Percentiles rank a stretch among this genome's conserved stretches.
Evolutionary conservation across 2,329 filamentous ascomycete species (phyloP).

Genomic region (Thelonectria rubi): DNA sequence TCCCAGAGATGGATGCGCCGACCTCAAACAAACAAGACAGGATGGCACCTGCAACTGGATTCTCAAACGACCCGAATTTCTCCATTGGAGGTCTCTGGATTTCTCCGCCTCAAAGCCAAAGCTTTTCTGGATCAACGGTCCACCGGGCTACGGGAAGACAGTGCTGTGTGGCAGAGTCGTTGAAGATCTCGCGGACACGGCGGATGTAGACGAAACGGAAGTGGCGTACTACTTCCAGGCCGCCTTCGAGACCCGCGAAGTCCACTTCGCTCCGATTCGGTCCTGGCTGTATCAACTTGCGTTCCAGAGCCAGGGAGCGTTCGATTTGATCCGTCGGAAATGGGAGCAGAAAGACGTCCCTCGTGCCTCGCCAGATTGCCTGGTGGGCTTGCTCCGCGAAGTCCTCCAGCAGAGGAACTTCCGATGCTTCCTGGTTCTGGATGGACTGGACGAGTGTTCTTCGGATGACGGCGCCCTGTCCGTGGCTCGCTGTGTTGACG

Average conservation of each 20-base stretch:
- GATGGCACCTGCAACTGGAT: slow-evolving; percentile 7
- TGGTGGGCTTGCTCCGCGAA: not conserved
- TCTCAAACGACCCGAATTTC: not conserved
- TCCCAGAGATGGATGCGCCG: not conserved
- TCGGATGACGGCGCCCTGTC: not conserved
- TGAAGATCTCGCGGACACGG: not conserved
- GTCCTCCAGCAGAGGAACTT: not conserved
- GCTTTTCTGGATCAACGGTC: slow-evolving; percentile 1
- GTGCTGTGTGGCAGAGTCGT: not conserved
- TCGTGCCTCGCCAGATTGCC: not conserved
- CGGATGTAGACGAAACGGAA: too few species aligned
- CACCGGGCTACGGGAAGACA: not conserved
- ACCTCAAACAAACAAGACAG: not conserved
- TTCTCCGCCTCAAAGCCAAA: not conserved
- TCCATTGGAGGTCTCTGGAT: not conserved
- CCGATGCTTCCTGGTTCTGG: slow-evolving; percentile 2
- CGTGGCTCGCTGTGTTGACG: not conserved
- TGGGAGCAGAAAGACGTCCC: not conserved
- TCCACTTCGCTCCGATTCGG: not conserved
- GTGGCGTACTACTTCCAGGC: slow-evolving; percentile 1
- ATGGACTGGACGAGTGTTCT: slow-evolving; percentile 3
- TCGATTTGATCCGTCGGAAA: not conserved
- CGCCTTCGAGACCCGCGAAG: not conserved
- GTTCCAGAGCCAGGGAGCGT: not conserved
- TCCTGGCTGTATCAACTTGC: slow-evolving; percentile 3